phyloP scores from a whole-genome alignment of 345 rosid species.

The Streptanthus diversifolius region DNA sequence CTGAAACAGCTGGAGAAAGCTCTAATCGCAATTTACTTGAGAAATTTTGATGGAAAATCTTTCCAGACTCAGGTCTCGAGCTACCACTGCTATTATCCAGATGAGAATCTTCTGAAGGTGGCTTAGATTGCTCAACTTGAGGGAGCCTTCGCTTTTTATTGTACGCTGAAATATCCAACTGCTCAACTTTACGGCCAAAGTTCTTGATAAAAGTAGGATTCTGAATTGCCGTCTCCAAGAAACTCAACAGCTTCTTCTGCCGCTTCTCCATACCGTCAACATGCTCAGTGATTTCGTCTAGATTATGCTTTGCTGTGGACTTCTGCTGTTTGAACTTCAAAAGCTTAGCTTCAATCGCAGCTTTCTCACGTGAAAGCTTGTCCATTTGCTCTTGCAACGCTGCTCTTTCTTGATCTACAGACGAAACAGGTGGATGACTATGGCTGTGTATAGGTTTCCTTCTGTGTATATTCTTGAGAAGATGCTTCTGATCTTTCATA shows the following conservation, averaged over 20 bases:
- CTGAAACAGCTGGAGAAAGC: conserved; percentile 77
- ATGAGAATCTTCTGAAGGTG: conserved; percentile 51
- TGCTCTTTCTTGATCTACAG: conserved; percentile 65
- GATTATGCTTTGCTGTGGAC: conserved; percentile 52
- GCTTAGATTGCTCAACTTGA: conserved; percentile 53
- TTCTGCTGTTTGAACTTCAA: conserved; percentile 49
- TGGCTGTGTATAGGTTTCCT: conserved; percentile 95
- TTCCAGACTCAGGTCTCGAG: conserved; percentile 64
- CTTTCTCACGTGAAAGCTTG: conserved; percentile 62
- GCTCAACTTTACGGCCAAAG: conserved; percentile 57
- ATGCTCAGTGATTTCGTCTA: conserved; percentile 53
- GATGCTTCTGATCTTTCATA: conserved; percentile 79
- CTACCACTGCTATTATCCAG: conserved; percentile 53
- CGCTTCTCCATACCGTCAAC: conserved; percentile 58
- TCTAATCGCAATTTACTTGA: conserved; percentile 74
- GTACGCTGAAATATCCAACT: conserved; percentile 65
- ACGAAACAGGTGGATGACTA: conserved; percentile 55
- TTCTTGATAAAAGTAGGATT: conserved; percentile 57
- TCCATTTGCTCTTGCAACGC: conserved; percentile 66
- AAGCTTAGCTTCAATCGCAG: conserved; percentile 61
- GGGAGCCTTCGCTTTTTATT: conserved; percentile 82
- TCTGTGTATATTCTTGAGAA: conserved; percentile 79
- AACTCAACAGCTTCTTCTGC: conserved; percentile 56
- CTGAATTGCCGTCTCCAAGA: conserved; percentile 54
- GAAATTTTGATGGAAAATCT: conserved; percentile 64